Percentiles rank a stretch among this genome's conserved stretches.
Conservation (phyloP, 2,329 filamentous ascomycete genomes). For the Trichoderma sp. region DNA sequence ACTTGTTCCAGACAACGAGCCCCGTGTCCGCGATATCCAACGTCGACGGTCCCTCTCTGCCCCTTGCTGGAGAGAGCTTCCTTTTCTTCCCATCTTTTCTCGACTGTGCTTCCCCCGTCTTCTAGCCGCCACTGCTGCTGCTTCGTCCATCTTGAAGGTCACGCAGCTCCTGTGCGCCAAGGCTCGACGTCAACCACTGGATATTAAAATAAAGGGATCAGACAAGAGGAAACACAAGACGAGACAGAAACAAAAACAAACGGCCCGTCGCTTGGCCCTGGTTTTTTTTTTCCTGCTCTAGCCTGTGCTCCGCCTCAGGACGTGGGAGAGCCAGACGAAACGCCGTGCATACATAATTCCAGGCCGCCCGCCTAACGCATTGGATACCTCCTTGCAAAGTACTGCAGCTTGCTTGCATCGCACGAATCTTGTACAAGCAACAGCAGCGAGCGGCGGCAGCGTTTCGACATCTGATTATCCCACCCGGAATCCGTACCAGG, state of each 20-base stretch:
- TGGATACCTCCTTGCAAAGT: not conserved
- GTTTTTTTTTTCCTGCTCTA: not conserved
- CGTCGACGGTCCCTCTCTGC: slow-evolving; percentile 8
- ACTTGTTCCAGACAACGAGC: slow-evolving; percentile 5
- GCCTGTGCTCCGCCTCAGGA: slow-evolving; percentile 21
- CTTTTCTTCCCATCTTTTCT: not conserved
- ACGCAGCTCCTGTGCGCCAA: slow-evolving; percentile 4
- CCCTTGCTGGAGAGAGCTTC: not conserved
- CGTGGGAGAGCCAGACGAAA: not conserved
- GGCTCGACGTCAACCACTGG: not conserved
- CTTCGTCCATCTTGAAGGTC: not conserved
- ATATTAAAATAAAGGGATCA: not conserved
- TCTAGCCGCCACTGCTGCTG: not conserved
- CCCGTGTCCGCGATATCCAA: slow-evolving; percentile 18
- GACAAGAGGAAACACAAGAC: not conserved
- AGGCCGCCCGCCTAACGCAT: slow-evolving; percentile 16
- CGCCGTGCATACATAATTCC: slow-evolving; percentile 17
- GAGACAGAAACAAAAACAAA: not conserved
- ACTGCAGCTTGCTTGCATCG: no score
- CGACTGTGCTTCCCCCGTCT: not conserved
- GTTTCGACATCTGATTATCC: not conserved
- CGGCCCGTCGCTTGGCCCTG: slow-evolving; percentile 15
- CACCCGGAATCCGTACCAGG: slow-evolving; percentile 13
- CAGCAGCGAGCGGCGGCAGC: not conserved
- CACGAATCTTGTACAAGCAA: slow-evolving; percentile 1